Base-by-base conservation (phyloP, 257 asterid genomes). In the Jasminum sambac region DNA sequence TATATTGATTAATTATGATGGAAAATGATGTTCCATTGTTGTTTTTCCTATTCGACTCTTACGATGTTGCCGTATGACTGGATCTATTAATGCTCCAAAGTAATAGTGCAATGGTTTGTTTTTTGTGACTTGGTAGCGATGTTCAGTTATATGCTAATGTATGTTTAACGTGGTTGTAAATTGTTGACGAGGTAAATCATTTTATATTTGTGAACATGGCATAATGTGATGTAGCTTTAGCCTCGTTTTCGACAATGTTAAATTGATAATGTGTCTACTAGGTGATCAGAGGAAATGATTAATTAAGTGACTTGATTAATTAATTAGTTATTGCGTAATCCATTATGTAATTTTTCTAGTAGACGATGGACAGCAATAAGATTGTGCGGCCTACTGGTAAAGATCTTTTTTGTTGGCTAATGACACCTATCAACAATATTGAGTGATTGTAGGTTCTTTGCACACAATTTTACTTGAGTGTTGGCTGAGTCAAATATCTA, bases 181-280 rank as follows among this genome's bases (percentile, higher is more conserved):
- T n/a, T n/a, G 83, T 89, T 14, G 99, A 94, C 72, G 96, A 94
- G 96, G 97, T 91, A 84, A 63, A 21, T 41, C 43, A 72, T 72
- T 71, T 42, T 37, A 39, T n/a, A n/a, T 23, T 62, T 77, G 24
- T 14, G 12, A 19, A n/a, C n/a, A 12, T 17, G 21, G 14, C 37
- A 63, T 38, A 11, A 8, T 46, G 14, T 46, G 39, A 21, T 40
- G 7, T 11, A 10, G 14, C 50, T 39, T 25, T 4, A n/a, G 30
- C 14, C 25, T 64, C 36, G 1, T 13, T 58, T 39, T 48, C 17
- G 61, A 39, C 19, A 13, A 16, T 3, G 17, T 38, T n/a, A 10
- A 41, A 43, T 6, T 9, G 55, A n/a, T n/a, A n/a, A n/a, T 37
- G 23, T 37, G 38, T 55, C 21, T 40, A 0, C 1, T 52, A 9